Evolutionary conservation across 2,329 filamentous ascomycete genomes (phyloP).

Genomic region (Microsporum audouinii): DNA sequence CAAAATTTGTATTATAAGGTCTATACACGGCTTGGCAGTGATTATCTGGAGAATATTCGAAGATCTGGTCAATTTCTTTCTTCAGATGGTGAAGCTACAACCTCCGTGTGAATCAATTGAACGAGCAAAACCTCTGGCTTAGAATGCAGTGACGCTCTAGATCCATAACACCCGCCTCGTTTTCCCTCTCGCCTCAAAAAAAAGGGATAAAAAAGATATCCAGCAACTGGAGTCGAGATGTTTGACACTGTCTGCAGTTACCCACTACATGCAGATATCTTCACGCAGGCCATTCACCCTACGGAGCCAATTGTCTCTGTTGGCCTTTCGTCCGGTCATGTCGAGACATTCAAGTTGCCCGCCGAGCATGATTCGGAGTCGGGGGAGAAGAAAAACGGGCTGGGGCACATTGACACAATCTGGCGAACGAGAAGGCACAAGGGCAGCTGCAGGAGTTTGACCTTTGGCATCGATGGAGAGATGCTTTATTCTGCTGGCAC

Average conservation of each 20-base stretch:
- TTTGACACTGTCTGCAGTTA: constrained; percentile 88
- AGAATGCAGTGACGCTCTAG: background rate
- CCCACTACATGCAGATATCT: constrained; percentile 74
- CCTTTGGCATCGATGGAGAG: constrained; percentile 66
- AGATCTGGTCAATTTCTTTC: background rate
- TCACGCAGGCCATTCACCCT: constrained; percentile 78
- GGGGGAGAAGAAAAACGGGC: constrained; percentile 47
- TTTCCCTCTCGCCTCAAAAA: background rate
- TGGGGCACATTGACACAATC: constrained; percentile 63
- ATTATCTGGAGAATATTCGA: background rate
- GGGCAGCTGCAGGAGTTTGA: constrained; percentile 76
- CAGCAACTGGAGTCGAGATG: constrained; percentile 41
- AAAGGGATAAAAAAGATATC: background rate
- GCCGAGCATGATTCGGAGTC: constrained; percentile 42
- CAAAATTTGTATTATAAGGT: background rate
- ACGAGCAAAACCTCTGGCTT: background rate
- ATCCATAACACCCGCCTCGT: background rate
- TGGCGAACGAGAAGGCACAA: constrained; percentile 89
- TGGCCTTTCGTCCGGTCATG: constrained; percentile 72
- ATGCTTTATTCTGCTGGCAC: constrained; percentile 51
- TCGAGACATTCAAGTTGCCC: constrained; percentile 68
- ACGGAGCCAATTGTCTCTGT: constrained; percentile 73
- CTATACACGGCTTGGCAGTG: background rate
- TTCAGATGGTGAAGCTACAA: too few relatives aligned
- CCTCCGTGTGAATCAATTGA: background rate